These are phyloP conservation scores for Thalassiosira mediterranea DNA, from an alignment of 352 stramenopile species.

Conservation along the genomic window DNA sequence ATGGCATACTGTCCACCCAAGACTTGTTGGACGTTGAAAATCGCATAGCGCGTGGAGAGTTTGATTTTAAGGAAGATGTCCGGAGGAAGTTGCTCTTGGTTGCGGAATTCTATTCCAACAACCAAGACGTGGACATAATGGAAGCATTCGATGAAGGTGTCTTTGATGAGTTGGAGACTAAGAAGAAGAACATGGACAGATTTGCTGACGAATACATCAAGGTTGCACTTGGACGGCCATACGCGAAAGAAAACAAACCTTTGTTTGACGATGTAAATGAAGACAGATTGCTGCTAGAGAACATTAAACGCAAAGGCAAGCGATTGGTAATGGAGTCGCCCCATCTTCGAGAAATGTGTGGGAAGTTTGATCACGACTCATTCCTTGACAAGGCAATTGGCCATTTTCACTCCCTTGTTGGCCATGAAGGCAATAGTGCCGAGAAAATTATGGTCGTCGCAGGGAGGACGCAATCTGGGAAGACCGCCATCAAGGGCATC, in stretches of 20 bases:
- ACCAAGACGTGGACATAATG: constrained; percentile 26
- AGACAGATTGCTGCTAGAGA: constrained; percentile 9
- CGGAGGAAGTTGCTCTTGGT: constrained; percentile 19
- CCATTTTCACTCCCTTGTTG: constrained; percentile 26
- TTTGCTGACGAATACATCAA: constrained; percentile 20
- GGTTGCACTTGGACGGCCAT: constrained; percentile 11
- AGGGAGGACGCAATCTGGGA: constrained; percentile 42
- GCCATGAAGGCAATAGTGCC: background rate
- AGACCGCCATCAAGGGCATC: constrained; percentile 36
- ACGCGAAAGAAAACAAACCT: constrained; percentile 1
- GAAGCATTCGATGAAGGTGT: constrained; percentile 33
- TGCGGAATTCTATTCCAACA: constrained; percentile 14
- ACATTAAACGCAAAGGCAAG: constrained; percentile 19
- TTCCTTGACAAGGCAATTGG: constrained; percentile 29
- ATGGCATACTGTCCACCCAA: constrained; percentile 11
- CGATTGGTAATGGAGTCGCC: constrained; percentile 21
- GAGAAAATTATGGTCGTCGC: constrained; percentile 35
- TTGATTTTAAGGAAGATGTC: constrained; percentile 11
- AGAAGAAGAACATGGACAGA: background rate
- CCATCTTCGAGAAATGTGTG: constrained; percentile 11
- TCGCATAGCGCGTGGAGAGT: constrained; percentile 1
- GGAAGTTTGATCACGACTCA: constrained; percentile 32
- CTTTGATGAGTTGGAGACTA: background rate
- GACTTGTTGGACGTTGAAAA: constrained; percentile 8
- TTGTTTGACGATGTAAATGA: constrained; percentile 23